Evolutionary conservation across 805 yeast species (phyloP).

Genomic region (Lipomyces japonicus): DNA sequence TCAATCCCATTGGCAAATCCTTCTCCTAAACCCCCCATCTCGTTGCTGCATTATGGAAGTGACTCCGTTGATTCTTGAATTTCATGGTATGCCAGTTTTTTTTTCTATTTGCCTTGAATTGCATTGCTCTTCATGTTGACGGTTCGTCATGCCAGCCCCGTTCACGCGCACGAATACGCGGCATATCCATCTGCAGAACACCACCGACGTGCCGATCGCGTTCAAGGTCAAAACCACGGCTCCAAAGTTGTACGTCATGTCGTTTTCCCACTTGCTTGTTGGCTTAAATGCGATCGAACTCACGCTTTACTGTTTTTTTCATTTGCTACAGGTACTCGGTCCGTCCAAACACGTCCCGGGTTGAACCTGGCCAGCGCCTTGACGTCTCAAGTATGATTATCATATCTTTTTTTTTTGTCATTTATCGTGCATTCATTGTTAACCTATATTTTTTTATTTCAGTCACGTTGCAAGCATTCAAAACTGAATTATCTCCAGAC

Average conservation of each 20-base stretch:
- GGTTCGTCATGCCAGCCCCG: conserved; percentile 68
- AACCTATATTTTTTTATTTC: background rate
- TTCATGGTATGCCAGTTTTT: conserved; percentile 55
- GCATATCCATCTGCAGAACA: conserved; percentile 54
- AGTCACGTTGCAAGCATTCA: conserved; percentile 79
- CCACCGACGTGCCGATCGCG: conserved; percentile 60
- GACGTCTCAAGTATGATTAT: conserved; percentile 51
- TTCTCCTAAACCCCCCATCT: background rate
- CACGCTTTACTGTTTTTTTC: conserved; percentile 41
- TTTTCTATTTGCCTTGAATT: conserved; percentile 4
- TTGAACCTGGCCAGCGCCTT: conserved; percentile 68
- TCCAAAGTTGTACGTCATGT: conserved; percentile 67
- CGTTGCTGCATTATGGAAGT: conserved; percentile 53
- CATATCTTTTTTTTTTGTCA: background rate
- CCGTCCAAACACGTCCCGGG: conserved; percentile 85
- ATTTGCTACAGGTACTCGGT: conserved; percentile 59
- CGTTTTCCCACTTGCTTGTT: conserved; percentile 1
- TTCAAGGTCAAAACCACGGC: conserved; percentile 98
- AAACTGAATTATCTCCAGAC: conserved; percentile 67
- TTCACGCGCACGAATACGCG: conserved; percentile 70
- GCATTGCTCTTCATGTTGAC: background rate
- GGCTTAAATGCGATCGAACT: background rate
- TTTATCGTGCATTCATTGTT: background rate
- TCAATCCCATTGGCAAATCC: background rate
- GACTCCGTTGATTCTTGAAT: conserved; percentile 68